These are phyloP conservation scores for Sisymbrium irio DNA, from an alignment of 345 rosid species.

Conservation along the genomic window DNA sequence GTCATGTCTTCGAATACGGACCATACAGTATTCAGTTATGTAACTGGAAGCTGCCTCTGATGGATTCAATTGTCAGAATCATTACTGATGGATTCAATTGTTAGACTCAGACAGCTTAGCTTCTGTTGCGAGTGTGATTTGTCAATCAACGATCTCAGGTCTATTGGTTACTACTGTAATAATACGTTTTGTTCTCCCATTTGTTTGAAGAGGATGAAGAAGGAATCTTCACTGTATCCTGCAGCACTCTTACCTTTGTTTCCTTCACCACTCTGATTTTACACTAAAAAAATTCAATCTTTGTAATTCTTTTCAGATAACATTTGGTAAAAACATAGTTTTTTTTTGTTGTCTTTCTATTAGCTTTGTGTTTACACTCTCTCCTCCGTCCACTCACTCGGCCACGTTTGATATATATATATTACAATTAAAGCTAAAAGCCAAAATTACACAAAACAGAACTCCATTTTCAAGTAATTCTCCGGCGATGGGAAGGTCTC, in stretches of 20 bases:
- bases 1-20: too few species aligned
- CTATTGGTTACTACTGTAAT: background rate
- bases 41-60: background rate
- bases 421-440: background rate
- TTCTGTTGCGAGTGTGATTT: background rate
- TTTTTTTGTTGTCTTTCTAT: background rate
- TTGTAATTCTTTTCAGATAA: background rate
- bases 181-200: background rate
- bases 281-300: background rate
- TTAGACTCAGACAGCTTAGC: background rate
- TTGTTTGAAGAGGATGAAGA: background rate
- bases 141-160: background rate
- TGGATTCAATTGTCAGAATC: background rate
- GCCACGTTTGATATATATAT: conserved; percentile 5
- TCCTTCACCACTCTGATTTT: background rate
- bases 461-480: background rate
- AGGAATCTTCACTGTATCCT: background rate
- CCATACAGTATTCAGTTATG: background rate
- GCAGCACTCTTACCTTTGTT: background rate
- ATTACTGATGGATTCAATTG: background rate
- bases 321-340: background rate
- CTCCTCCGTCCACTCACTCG: conserved; percentile 13
- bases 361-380: background rate
- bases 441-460: background rate
- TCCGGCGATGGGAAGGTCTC: conserved; percentile 48